phyloP scores from a whole-genome alignment of 306 rosid genomes.

The Adenanthera pavonina region DNA sequence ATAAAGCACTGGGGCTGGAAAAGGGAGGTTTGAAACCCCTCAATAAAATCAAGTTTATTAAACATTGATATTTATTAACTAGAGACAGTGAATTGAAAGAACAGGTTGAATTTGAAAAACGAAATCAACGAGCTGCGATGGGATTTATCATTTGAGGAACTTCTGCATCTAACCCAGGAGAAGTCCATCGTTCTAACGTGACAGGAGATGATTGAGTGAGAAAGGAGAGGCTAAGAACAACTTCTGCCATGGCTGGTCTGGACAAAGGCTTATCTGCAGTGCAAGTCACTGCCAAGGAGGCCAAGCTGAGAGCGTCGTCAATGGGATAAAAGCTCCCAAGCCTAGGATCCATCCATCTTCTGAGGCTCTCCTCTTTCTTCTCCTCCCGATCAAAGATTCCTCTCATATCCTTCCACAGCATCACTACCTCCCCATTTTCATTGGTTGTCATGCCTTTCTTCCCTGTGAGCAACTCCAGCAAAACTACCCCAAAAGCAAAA shows the following conservation, averaged over 20 bases:
- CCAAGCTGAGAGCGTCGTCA: conserved; percentile 63
- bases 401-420: conserved; percentile 72
- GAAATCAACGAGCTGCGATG: conserved; percentile 22
- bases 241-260: conserved; percentile 63
- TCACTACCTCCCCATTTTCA: conserved; percentile 62
- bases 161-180: conserved; percentile 24
- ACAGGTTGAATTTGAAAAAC: conserved; percentile 26
- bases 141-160: conserved; percentile 25
- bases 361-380: conserved; percentile 52
- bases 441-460: conserved; percentile 54
- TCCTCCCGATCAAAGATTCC: conserved; percentile 58
- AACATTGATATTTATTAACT: not conserved
- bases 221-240: conserved; percentile 63
- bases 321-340: conserved; percentile 54
- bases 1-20: not conserved
- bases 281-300: conserved; percentile 62
- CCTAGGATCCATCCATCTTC: conserved; percentile 71
- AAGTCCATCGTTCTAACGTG: conserved; percentile 28
- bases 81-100: conserved; percentile 22
- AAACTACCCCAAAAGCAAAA: conserved; percentile 72
- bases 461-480: conserved; percentile 73
- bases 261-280: conserved; percentile 59
- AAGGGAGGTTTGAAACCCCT: not conserved
- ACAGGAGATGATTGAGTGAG: conserved; percentile 43
- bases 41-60: not conserved